Percentiles rank a stretch among this genome's conserved stretches.
Evolutionary conservation across 2,329 filamentous ascomycete genomes (phyloP).

Genomic region (Penicillium polonicum): DNA sequence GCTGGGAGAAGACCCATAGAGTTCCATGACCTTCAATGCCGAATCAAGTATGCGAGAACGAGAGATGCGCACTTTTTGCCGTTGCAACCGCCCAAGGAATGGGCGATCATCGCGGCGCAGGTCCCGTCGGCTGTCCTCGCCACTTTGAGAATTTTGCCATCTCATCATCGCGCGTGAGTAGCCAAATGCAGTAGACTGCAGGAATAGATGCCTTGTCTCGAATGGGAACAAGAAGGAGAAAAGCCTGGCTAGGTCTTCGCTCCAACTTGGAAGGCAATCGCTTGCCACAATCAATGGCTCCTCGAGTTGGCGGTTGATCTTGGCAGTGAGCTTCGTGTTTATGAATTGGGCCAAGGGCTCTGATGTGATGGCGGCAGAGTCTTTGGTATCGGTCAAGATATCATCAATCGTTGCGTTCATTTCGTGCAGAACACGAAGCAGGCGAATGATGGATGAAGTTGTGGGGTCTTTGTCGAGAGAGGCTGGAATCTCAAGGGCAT

Average conservation of each 20-base stretch:
- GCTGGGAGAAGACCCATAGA: slow-evolving; percentile 95
- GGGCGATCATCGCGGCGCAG: slow-evolving; percentile 83
- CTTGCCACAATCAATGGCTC: slow-evolving; percentile 96
- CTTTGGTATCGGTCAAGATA: slow-evolving; percentile 75
- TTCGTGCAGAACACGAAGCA: slow-evolving; percentile 87
- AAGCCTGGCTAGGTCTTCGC: slow-evolving; percentile 85
- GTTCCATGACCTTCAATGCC: slow-evolving; percentile 96
- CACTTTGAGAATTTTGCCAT: slow-evolving; percentile 89
- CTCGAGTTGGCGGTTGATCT: slow-evolving; percentile 93
- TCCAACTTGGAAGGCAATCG: slow-evolving; percentile 93
- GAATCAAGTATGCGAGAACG: slow-evolving; percentile 93
- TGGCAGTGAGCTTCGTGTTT: slow-evolving; percentile 96
- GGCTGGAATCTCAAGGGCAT: slow-evolving; percentile 65
- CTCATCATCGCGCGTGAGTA: slow-evolving; percentile 96
- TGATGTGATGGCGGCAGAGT: slow-evolving; percentile 66
- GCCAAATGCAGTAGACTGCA: slow-evolving; percentile 97
- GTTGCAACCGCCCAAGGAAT: slow-evolving; percentile 85
- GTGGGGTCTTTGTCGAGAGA: slow-evolving; percentile 81
- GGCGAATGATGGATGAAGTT: slow-evolving; percentile 79
- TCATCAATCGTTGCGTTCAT: slow-evolving; percentile 93
- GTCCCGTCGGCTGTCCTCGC: slow-evolving; percentile 77
- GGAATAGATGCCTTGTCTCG: slow-evolving; percentile 91
- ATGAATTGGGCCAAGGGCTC: slow-evolving; percentile 93
- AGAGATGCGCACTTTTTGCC: slow-evolving; percentile 97
- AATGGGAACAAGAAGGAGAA: slow-evolving; percentile 98